These are phyloP conservation scores for Penstemon newberryi DNA, from an alignment of 257 asterid genomes.

Conservation along the genomic window DNA sequence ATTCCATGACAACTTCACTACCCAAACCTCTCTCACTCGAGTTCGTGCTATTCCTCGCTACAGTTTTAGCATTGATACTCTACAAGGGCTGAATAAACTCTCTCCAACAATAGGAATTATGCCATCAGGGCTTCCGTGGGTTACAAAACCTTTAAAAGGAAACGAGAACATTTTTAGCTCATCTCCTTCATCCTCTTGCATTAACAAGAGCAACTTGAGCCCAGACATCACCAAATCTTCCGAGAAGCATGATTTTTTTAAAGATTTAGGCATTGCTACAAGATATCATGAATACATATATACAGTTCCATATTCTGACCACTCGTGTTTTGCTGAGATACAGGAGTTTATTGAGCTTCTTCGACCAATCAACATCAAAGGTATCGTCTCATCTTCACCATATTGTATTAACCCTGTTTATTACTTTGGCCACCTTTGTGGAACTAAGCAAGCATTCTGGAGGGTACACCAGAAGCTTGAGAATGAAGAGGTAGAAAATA, in stretches of 20 bases:
- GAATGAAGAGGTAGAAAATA: slow-evolving; percentile 34
- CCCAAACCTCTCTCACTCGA: slow-evolving; percentile 76
- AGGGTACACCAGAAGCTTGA: slow-evolving; percentile 40
- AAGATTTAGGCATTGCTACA: slow-evolving; percentile 28
- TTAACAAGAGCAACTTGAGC: slow-evolving; percentile 17
- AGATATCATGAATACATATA: slow-evolving; percentile 46
- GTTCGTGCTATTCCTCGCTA: slow-evolving; percentile 91
- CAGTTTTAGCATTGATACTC: slow-evolving; percentile 74
- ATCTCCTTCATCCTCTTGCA: slow-evolving; percentile 29
- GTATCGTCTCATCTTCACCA: slow-evolving; percentile 63
- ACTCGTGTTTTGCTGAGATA: slow-evolving; percentile 81
- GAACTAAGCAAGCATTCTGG: slow-evolving; percentile 51
- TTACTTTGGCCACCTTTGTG: slow-evolving; percentile 62
- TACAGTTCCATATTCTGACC: slow-evolving; percentile 81
- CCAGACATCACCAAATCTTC: slow-evolving; percentile 14
- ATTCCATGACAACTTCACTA: slow-evolving; percentile 58
- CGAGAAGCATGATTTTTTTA: slow-evolving; percentile 30
- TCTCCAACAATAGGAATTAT: slow-evolving; percentile 80
- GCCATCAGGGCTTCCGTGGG: slow-evolving; percentile 96
- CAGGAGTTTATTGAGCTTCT: slow-evolving; percentile 70
- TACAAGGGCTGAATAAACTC: slow-evolving; percentile 53
- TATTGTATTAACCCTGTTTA: slow-evolving; percentile 55
- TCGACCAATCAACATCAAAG: slow-evolving; percentile 61
- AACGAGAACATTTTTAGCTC: slow-evolving; percentile 33
- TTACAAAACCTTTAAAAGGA: slow-evolving; percentile 26